These are phyloP conservation scores for Penicillium verrucosum DNA, from an alignment of 2,329 filamentous ascomycete genomes.

Conservation along the genomic window DNA sequence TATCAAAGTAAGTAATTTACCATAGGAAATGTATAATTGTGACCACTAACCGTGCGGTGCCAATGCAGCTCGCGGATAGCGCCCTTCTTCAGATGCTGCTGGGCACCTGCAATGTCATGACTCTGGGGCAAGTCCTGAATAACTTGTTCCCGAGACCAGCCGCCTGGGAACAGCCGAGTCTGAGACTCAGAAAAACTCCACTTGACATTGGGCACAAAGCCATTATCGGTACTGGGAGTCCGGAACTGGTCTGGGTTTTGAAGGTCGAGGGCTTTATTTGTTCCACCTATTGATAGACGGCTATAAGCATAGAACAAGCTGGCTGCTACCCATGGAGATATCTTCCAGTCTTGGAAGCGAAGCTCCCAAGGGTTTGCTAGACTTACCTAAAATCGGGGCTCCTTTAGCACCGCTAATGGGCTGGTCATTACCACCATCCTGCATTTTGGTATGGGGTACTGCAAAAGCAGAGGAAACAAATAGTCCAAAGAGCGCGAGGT, in stretches of 20 bases:
- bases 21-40: neutral
- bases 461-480: slow-evolving; percentile 20
- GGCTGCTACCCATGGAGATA: neutral
- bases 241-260: slow-evolving; percentile 64
- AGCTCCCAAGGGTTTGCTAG: neutral
- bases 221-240: slow-evolving; percentile 59
- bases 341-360: neutral
- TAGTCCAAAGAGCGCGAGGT: slow-evolving; percentile 13
- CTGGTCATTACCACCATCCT: slow-evolving; percentile 51
- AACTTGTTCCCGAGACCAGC: slow-evolving; percentile 65
- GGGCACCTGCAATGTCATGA: slow-evolving; percentile 64
- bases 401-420: slow-evolving; percentile 59
- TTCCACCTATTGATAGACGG: slow-evolving; percentile 52
- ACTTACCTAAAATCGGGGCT: slow-evolving; percentile 55
- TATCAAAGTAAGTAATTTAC: neutral
- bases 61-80: slow-evolving; percentile 65
- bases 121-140: slow-evolving; percentile 64
- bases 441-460: slow-evolving; percentile 19
- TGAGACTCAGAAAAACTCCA: slow-evolving; percentile 68
- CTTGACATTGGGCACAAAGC: slow-evolving; percentile 64
- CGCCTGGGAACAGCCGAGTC: slow-evolving; percentile 59
- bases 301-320: neutral
- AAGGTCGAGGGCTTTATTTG: slow-evolving; percentile 59
- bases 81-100: slow-evolving; percentile 66
- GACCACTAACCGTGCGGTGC: slow-evolving; percentile 58